A percentile compares a stretch with the other conserved stretches of the same genome.
Conservation (phyloP, 2,329 filamentous ascomycete species). For the Colletotrichum sp. region DNA sequence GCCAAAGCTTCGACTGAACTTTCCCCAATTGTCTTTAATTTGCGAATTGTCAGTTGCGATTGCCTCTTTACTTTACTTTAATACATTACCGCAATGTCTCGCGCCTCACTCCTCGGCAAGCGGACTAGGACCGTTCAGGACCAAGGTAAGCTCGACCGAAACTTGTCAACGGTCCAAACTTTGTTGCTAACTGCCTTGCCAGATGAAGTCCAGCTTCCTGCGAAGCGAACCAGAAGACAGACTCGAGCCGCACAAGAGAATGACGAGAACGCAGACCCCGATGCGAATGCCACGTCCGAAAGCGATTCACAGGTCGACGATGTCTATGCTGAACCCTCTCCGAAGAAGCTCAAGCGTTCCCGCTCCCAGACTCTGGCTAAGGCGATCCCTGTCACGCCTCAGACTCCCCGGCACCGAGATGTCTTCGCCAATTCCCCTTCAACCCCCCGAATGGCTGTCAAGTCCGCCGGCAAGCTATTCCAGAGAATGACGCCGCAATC, state of each 20-base stretch:
- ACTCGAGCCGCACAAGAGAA: constrained; percentile 53
- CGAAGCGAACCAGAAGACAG: constrained; percentile 52
- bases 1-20: background rate
- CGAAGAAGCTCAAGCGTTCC: constrained; percentile 28
- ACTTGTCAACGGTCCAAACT: background rate
- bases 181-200: background rate
- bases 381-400: constrained; percentile 67
- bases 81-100: constrained; percentile 22
- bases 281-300: constrained; percentile 42
- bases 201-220: constrained; percentile 32
- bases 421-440: constrained; percentile 72
- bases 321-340: constrained; percentile 30
- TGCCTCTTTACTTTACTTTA: background rate
- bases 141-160: constrained; percentile 20
- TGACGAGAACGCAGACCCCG: constrained; percentile 69
- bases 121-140: constrained; percentile 23
- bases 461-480: constrained; percentile 74
- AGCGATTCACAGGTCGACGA: constrained; percentile 48
- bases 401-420: constrained; percentile 81
- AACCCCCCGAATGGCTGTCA: constrained; percentile 85
- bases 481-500: constrained; percentile 82
- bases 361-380: constrained; percentile 35
- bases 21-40: background rate
- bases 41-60: background rate
- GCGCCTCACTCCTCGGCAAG: constrained; percentile 27